Base-by-base conservation (phyloP, 2,329 filamentous ascomycete species). In the Claviceps africana region DNA sequence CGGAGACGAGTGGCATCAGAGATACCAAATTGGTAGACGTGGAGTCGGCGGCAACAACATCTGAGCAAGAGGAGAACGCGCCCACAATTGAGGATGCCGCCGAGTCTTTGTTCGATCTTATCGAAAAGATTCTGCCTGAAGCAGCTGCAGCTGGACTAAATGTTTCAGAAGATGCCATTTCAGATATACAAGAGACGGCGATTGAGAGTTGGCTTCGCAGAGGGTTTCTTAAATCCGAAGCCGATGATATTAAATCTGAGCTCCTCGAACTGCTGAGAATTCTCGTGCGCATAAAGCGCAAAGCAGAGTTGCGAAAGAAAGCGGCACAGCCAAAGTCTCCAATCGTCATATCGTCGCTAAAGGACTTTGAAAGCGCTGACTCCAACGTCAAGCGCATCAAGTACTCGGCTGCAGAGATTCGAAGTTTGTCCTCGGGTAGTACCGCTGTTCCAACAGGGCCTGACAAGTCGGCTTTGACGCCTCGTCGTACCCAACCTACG, bases 161-260 rank as follows among this genome's bases (percentile, higher is more conserved):
- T 25, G 13, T 57, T 4, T 50, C 51, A 3, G 54, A 56, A 4
- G 51, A 56, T 15, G 47, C 45, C 1, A 39, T 57, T 22, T 49
- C 57, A 4, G 61, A 57, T 1, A 58, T 67, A 9, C 57, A 63
- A 21, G 60, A 64, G 6, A 57, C 56, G 0, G 56, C 61, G 3
- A 54, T 64, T 11, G 56, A 61, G 1, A 53, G 57, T 21, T 65
- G 62, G 62, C 50, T 59, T 7, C 35, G 53, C 3, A 54, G 60
- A 13, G 62, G 62, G 0, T 59, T 59, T 17, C 54, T 66, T n/a
- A 53, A 56, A 4, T 56, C 50, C 9, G 53, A 62, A 7, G 51
- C 48, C 3, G 58, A 62, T 11, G 55, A 58, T 6, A 53, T 64
- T 25, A 61, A 58, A 25, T 48, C 58, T 0, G 56, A 57, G 2